Evolutionary conservation across 129 eudicot genomes (phyloP).

Genomic region (Oenanthe sinensis): DNA sequence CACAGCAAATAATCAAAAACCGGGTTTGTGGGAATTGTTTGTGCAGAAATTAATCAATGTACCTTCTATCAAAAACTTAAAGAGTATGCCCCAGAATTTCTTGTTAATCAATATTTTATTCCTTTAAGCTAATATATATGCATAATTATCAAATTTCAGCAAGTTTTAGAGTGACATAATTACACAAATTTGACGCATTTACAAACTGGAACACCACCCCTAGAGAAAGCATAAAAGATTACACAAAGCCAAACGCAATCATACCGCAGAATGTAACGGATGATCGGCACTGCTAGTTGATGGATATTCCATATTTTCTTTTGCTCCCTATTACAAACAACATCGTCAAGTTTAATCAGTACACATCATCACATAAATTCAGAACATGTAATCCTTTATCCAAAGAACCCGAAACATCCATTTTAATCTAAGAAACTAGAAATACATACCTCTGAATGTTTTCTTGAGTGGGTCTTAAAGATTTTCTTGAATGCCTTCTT

Average conservation of each 20-base stretch:
- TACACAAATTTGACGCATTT: neutral
- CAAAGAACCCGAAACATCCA: neutral
- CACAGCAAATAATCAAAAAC: neutral
- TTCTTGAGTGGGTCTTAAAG: constrained; percentile 18
- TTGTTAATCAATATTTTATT: neutral
- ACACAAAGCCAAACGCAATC: neutral
- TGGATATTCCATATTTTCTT: constrained; percentile 36
- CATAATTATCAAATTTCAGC: neutral
- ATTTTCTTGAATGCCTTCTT: constrained; percentile 29
- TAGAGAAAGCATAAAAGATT: neutral
- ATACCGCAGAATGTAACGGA: constrained; percentile 32
- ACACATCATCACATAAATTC: neutral
- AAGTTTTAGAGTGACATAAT: neutral
- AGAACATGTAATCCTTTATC: neutral
- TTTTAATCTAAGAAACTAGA: neutral
- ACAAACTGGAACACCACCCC: neutral
- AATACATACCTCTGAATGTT: constrained; percentile 28
- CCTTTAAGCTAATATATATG: neutral
- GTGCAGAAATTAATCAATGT: neutral
- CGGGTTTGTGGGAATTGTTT: neutral
- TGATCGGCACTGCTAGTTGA: constrained; percentile 33
- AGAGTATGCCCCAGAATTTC: neutral
- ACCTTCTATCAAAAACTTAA: neutral
- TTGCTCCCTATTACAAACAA: constrained; percentile 23
- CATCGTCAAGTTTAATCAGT: constrained; percentile 7